Base-by-base conservation (phyloP, 495 filamentous ascomycete species). In the Massariosphaeria phaeospora region DNA sequence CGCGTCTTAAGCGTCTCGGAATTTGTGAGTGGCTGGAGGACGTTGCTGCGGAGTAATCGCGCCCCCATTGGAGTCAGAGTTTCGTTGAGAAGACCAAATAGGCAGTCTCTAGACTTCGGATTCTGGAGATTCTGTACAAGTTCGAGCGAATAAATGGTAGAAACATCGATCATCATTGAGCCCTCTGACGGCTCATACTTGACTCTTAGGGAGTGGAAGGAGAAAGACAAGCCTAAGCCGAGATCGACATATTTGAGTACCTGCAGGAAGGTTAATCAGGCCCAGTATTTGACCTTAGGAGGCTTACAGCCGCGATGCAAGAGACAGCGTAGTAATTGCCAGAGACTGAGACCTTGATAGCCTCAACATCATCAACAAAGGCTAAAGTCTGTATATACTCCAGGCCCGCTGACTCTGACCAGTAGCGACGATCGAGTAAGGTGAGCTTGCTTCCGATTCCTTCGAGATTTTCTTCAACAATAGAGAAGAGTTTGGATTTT, bases 101-200 rank as follows among this genome's bases (percentile, higher is more conserved):
- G 74, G 61, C 81, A 91, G 43, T 84, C 80, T 47, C 80, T 88
- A 0, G 83, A 94, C 58, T 83, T 88, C 12, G 76, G 66, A 66
- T 82, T 81, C 39, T 85, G 85, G 1, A 90, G 67, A 59, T 96
- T 97, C 66, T 96, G 89, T 7, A 97, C 84, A 20, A 98, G 75
- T 68, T 97, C 93, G 12, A 98, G 74, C 9, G 86, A 86, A 12
- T 81, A 76, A 29, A 95, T 85, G 1, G 94, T 93, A 10, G 86
- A 82, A 1, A 89, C 76, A 66, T 96, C 93, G 57, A 96, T 90
- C 72, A 91, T 86, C 93, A 98, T 95, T 0, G 88, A 85, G 17
- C 89, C 88, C 64, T 95, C 85, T 1, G 89, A 89, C n/a, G 88
- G 84, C 63, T 87, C 82, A 59, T 91, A 95, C 57, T 82, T 85